phyloP scores from a whole-genome alignment of 164 flowering plant species.

The Aristolochia contorta region DNA sequence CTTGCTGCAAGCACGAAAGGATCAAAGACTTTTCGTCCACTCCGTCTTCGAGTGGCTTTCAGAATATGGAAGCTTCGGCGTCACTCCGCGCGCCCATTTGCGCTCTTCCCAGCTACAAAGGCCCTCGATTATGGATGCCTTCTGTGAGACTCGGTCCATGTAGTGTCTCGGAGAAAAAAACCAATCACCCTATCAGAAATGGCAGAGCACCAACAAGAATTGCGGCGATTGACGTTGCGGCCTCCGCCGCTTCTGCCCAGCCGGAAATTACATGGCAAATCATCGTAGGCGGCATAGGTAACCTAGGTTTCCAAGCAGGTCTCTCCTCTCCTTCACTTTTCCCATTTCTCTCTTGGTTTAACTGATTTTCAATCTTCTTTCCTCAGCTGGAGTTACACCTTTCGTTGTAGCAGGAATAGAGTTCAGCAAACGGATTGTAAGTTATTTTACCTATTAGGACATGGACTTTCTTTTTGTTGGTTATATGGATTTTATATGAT shows the following conservation, averaged over 20 bases:
- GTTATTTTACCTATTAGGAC: too few relatives aligned
- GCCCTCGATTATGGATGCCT: background rate
- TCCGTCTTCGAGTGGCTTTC: too few relatives aligned
- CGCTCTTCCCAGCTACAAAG: slow-evolving; percentile 4
- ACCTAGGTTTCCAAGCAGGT: background rate
- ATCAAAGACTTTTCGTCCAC: too few relatives aligned
- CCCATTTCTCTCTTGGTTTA: too few relatives aligned
- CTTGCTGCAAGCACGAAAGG: too few relatives aligned
- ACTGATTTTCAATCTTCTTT: background rate
- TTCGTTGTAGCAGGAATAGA: slow-evolving; percentile 88
- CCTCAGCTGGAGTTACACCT: slow-evolving; percentile 79
- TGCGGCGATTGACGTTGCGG: slow-evolving; percentile 8
- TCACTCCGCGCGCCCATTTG: slow-evolving; percentile 9
- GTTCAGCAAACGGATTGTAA: slow-evolving; percentile 83
- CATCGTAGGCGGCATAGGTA: slow-evolving; percentile 59
- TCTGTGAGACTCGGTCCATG: background rate
- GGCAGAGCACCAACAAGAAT: slow-evolving; percentile 2
- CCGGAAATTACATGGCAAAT: slow-evolving; percentile 63
- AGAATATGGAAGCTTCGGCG: slow-evolving; percentile 12
- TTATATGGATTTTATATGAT: too few relatives aligned
- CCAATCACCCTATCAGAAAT: slow-evolving; percentile 4
- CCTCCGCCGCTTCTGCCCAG: slow-evolving; percentile 17
- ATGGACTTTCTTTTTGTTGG: too few relatives aligned
- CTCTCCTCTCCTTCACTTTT: too few relatives aligned
- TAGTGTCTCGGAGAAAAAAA: background rate